Conservation (phyloP, 1,139 yeast species). For the Scheffersomyces quercinus region DNA sequence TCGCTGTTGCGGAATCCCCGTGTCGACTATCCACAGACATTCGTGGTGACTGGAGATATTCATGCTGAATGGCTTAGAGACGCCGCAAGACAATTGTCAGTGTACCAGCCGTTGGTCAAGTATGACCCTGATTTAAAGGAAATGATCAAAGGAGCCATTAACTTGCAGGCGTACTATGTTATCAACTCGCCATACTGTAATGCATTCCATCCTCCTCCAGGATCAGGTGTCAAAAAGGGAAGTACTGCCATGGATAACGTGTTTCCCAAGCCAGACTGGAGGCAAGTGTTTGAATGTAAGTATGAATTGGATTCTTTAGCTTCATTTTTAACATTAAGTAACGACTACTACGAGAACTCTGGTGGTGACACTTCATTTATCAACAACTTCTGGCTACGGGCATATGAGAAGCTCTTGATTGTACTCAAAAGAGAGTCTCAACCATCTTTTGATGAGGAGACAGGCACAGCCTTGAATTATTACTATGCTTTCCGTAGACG, state of each 20-base stretch:
- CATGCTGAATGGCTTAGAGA: conserved; percentile 92
- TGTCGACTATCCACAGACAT: conserved; percentile 33
- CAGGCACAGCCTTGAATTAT: conserved; percentile 53
- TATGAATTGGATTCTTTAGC: conserved; percentile 88
- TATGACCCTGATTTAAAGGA: conserved; percentile 51
- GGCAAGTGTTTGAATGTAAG: conserved; percentile 80
- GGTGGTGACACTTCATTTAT: conserved; percentile 55
- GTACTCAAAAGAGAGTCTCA: conserved; percentile 62
- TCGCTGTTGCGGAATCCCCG: conserved; percentile 10
- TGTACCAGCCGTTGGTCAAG: conserved; percentile 63
- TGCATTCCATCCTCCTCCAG: conserved; percentile 85
- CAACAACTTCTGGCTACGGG: conserved; percentile 57
- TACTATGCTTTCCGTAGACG: conserved; percentile 70
- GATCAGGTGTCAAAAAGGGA: conserved; percentile 53
- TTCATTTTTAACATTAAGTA: conserved; percentile 71
- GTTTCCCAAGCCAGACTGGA: conserved; percentile 68
- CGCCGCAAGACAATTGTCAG: conserved; percentile 79
- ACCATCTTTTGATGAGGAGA: conserved; percentile 59
- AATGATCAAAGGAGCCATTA: conserved; percentile 74
- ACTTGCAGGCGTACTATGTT: conserved; percentile 71
- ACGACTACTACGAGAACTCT: conserved; percentile 62
- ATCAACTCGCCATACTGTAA: conserved; percentile 75
- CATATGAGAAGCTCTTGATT: conserved; percentile 52
- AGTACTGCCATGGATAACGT: conserved; percentile 66
- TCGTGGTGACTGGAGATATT: conserved; percentile 86